Percentiles rank a stretch among this genome's conserved stretches.
phyloP scores from a whole-genome alignment of 768 basidiomycete genomes.

The Serendipita sp. region DNA sequence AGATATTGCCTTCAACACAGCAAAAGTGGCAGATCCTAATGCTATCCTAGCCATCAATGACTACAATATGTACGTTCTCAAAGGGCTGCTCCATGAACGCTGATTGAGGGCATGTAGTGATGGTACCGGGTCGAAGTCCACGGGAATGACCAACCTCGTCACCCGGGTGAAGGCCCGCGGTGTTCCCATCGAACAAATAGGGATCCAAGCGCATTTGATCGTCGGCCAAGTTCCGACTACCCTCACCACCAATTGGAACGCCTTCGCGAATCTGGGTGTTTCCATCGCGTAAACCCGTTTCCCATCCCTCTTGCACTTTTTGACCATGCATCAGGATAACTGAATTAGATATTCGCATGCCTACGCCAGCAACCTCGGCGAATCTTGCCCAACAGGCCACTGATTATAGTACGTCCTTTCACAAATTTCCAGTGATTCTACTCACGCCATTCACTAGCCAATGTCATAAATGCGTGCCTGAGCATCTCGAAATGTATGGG shows the following conservation, averaged over 20 bases:
- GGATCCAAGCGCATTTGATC: conserved; percentile 29
- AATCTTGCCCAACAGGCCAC: conserved; percentile 15
- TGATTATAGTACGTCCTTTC: conserved; percentile 21
- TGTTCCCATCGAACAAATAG: conserved; percentile 44
- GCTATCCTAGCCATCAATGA: conserved; percentile 27
- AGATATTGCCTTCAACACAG: conserved; percentile 32
- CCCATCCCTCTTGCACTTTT: neutral
- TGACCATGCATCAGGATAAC: conserved; percentile 19
- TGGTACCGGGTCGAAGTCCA: conserved; percentile 31
- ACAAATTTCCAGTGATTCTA: neutral
- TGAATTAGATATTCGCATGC: conserved; percentile 26
- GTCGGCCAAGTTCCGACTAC: conserved; percentile 36
- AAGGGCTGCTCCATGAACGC: neutral
- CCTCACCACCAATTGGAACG: conserved; percentile 16
- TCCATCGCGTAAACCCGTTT: neutral
- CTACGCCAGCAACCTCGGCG: conserved; percentile 5
- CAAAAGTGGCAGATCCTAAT: conserved; percentile 35
- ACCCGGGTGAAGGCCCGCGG: conserved; percentile 29
- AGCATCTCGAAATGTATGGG: conserved; percentile 25
- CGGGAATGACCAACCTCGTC: conserved; percentile 39
- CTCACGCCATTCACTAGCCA: neutral
- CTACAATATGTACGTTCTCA: neutral
- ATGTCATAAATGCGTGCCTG: conserved; percentile 31
- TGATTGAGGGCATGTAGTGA: neutral
- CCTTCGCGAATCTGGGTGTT: neutral